Evolutionary conservation across 805 yeast species (phyloP).

Genomic region (Kregervanrija fluxuum): DNA sequence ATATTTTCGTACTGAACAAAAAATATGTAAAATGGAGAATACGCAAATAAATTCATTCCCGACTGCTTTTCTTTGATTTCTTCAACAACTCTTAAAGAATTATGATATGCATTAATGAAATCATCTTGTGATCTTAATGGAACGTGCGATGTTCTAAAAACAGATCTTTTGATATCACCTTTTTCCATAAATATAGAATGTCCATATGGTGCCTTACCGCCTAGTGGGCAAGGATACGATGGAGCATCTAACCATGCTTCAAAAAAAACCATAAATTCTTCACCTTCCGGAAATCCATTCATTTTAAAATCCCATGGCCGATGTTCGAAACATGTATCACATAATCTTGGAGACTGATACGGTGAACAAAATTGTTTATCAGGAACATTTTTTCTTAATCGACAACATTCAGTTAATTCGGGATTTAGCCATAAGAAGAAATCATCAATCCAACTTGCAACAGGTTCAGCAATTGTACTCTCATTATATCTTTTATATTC

Average conservation of each 20-base stretch:
- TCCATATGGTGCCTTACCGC: slow-evolving; percentile 90
- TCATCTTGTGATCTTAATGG: slow-evolving; percentile 80
- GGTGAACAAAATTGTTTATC: slow-evolving; percentile 58
- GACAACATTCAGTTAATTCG: slow-evolving; percentile 76
- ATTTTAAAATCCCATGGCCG: slow-evolving; percentile 63
- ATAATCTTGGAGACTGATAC: slow-evolving; percentile 57
- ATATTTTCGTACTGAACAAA: slow-evolving; percentile 82
- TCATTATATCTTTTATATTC: slow-evolving; percentile 61
- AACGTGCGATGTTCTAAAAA: slow-evolving; percentile 72
- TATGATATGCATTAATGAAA: slow-evolving; percentile 71
- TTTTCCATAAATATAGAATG: slow-evolving; percentile 40
- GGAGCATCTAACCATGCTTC: slow-evolving; percentile 74
- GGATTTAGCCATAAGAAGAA: slow-evolving; percentile 85
- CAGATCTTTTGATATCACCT: slow-evolving; percentile 42
- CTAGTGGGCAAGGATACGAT: slow-evolving; percentile 89
- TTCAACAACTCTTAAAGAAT: slow-evolving; percentile 58
- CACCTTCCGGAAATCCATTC: slow-evolving; percentile 77
- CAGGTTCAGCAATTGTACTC: slow-evolving; percentile 72
- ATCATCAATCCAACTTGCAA: slow-evolving; percentile 92
- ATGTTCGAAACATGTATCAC: slow-evolving; percentile 64
- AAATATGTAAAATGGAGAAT: slow-evolving; percentile 87
- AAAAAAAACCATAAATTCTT: slow-evolving; percentile 61
- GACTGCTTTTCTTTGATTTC: slow-evolving; percentile 38
- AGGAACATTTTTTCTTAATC: slow-evolving; percentile 44
- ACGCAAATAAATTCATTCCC: slow-evolving; percentile 64